Conservation (phyloP, 305 asterid species). For the Coffea humblotiana region DNA sequence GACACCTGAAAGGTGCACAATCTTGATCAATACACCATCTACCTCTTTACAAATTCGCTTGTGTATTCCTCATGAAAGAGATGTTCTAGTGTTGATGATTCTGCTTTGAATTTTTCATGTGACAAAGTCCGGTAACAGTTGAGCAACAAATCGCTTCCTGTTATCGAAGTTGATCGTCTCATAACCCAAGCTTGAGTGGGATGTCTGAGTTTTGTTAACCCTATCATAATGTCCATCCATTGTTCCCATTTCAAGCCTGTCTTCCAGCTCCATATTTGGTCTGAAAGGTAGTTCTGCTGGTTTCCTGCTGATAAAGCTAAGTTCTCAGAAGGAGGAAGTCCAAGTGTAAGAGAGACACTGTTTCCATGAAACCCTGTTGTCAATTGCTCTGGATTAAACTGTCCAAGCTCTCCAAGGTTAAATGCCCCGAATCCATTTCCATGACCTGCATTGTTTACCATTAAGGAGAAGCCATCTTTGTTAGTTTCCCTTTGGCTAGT, state of each 20-base stretch:
- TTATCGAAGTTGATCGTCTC: conserved; percentile 57
- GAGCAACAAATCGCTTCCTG: conserved; percentile 50
- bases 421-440: conserved; percentile 26
- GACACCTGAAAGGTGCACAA: background rate
- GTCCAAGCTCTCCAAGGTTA: conserved; percentile 40
- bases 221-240: conserved; percentile 27
- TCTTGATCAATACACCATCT: conserved; percentile 1
- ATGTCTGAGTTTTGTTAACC: conserved; percentile 27
- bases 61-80: background rate
- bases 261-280: conserved; percentile 37
- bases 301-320: conserved; percentile 26
- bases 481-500: conserved; percentile 14
- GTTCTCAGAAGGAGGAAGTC: conserved; percentile 53
- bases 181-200: conserved; percentile 40
- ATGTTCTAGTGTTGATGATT: background rate
- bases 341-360: conserved; percentile 58
- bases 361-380: conserved; percentile 46
- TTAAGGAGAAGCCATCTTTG: conserved; percentile 23
- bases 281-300: conserved; percentile 44
- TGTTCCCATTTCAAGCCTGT: conserved; percentile 31
- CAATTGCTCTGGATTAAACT: conserved; percentile 40
- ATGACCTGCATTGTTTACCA: conserved; percentile 19
- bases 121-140: conserved; percentile 56
- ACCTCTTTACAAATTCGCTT: background rate
- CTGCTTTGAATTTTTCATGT: conserved; percentile 28